Base-by-base conservation (phyloP, 1,139 yeast species). In the Taiozyma sp. region DNA sequence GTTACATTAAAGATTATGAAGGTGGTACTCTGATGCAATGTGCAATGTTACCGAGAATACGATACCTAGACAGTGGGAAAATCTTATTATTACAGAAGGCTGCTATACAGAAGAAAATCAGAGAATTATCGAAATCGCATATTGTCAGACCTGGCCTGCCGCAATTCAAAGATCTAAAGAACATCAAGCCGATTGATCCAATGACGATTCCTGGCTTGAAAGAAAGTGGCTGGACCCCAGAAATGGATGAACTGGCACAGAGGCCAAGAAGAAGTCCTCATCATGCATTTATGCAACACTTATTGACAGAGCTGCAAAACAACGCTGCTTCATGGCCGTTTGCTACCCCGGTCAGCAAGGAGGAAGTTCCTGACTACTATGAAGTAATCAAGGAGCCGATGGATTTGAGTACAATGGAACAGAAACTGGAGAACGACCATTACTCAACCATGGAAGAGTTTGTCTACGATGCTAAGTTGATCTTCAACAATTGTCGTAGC, bases 1-100 rank as follows among this genome's bases (percentile, higher is more conserved):
- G 99, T 8, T 93, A 93, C 68, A 93, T 93, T 65, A 93, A 95
- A 70, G 99, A 93, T 73, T 93, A 93, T 68, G 99, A 93, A 72
- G 99, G 99, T 39, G 99, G 99, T 61, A 95, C 99, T 0, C 74
- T 93, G 55, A 93, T 93, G 98, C 98, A 95, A 70, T 95, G 99
- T 66, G 74, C 93, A 1, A 92, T 92, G 96, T 74, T 93, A 50
- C 97, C 98, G 0, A 73, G 81, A 45, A 84, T 88, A 51, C 79
- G 99, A 57, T 93, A 95, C 67, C 75, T 93, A 45, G 99, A 95
- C 66, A 87, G 91, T 61, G 86, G 87, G 3, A 92, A 92, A 68
- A 89, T 93, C 43, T 70, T 95, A 48, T 72, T 93, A 46, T 70
- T 92, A 32, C 99, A 93, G 65, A 88, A 88, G 65, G 97, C 97